Evolutionary conservation across 768 basidiomycete genomes (phyloP).

Genomic region (Naganishia vaughanmartiniae): DNA sequence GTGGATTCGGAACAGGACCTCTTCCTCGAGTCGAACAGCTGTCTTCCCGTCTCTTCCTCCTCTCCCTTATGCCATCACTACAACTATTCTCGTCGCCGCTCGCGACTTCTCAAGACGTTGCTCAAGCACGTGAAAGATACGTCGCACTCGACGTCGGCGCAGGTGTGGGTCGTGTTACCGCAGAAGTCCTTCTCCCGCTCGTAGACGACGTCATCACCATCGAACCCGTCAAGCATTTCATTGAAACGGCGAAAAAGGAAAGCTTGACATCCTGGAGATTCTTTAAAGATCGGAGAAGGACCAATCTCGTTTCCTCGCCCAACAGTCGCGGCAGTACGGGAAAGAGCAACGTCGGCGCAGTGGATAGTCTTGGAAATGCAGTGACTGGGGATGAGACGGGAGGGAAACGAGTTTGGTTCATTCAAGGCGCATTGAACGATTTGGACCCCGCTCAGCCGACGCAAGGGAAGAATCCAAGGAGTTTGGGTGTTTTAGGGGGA

Average conservation of each 20-base stretch:
- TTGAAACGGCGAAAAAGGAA: constrained; percentile 59
- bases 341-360: neutral
- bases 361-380: constrained; percentile 24
- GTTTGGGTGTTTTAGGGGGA: constrained; percentile 69
- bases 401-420: constrained; percentile 56
- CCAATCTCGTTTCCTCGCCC: constrained; percentile 3
- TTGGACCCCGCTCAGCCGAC: constrained; percentile 67
- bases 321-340: neutral
- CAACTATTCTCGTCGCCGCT: constrained; percentile 73
- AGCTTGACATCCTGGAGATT: constrained; percentile 37
- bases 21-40: constrained; percentile 87
- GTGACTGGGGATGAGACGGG: constrained; percentile 27
- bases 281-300: constrained; percentile 30
- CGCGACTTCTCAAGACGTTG: constrained; percentile 52
- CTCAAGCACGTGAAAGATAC: constrained; percentile 45
- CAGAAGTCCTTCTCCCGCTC: constrained; percentile 82
- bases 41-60: constrained; percentile 81
- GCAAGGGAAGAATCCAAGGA: constrained; percentile 44
- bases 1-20: constrained; percentile 65
- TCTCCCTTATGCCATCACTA: constrained; percentile 75
- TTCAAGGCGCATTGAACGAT: constrained; percentile 74
- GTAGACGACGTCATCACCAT: constrained; percentile 81
- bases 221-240: constrained; percentile 79
- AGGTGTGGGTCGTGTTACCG: constrained; percentile 88
- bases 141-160: constrained; percentile 88